Evolutionary conservation across 306 rosid species (phyloP), one percentile per base, ranked within the genome.

Genomic region (Nissolia schottii): DNA sequence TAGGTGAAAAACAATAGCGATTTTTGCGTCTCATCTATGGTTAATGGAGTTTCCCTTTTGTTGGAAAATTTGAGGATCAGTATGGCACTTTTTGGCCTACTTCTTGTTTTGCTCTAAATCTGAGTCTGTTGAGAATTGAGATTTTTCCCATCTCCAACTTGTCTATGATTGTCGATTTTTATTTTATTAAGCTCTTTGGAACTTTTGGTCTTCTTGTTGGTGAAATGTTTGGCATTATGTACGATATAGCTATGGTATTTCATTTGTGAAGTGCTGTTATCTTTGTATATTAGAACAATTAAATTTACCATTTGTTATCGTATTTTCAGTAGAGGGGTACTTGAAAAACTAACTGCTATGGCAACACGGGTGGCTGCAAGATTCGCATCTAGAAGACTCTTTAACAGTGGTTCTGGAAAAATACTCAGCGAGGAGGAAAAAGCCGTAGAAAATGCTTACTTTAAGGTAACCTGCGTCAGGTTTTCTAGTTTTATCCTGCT

Each of bases 381-480:
- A 71, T 75, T 28, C 61, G 79, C 74, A 27, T 75, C 94, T 62
- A 84, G 95, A 65, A 89, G 97, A 82, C 73, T 89, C 13, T 93
- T 88, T 50, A 85, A 88, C 78, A 49, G 96, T 45, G 98, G 97
- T 12, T 8, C 86, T 71, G 97, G 97, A 29, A 93, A 83, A 80
- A 14, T 93, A 31, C 87, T 93, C 1, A 29, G 97, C 2, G 97
- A 93, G 85, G 98, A 93, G 87, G 97, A 91, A 75, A 87, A 48
- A 41, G 97, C 95, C 62, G 97, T 83, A 8, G 95, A 91, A 71
- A 86, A 82, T 81, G 76, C 93, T 40, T 94, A 40, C 86, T 85
- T 91, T 51, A 94, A 94, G 96, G 97, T 85, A 76, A 61, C 32
- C 31, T 49, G 71, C 46, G 62, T 64, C 35, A 2, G 34, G 29